A percentile compares a stretch with the other conserved stretches of the same genome.
These are phyloP conservation scores for sunflower (Helianthus annuus) DNA, from an alignment of 129 eudicot species.

Conservation along the genomic window DNA sequence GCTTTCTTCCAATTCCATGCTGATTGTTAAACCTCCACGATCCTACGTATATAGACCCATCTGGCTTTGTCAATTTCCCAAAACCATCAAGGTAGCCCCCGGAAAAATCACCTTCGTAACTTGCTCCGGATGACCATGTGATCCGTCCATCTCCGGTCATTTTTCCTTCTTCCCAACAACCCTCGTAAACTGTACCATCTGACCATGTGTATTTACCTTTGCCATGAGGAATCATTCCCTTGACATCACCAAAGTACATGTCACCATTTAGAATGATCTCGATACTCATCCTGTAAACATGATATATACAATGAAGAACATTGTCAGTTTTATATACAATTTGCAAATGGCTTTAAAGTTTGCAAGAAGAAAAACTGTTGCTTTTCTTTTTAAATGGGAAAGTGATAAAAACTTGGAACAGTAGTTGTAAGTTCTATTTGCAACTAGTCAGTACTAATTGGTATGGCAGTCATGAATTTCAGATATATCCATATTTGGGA, in stretches of 20 bases:
- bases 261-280: slow-evolving; percentile 67
- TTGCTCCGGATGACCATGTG: slow-evolving; percentile 67
- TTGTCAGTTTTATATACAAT: slow-evolving; percentile 11
- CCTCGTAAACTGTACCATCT: slow-evolving; percentile 82
- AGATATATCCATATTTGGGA: not conserved
- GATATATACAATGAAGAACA: slow-evolving; percentile 17
- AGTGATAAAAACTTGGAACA: not conserved
- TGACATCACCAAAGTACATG: slow-evolving; percentile 60
- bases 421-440: not conserved
- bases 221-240: slow-evolving; percentile 74
- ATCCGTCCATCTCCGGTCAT: slow-evolving; percentile 83
- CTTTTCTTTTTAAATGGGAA: not conserved
- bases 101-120: slow-evolving; percentile 91
- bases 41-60: slow-evolving; percentile 78
- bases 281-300: slow-evolving; percentile 47
- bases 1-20: slow-evolving; percentile 84
- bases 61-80: slow-evolving; percentile 57
- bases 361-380: slow-evolving; percentile 8
- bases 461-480: not conserved
- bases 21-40: slow-evolving; percentile 81
- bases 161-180: slow-evolving; percentile 95
- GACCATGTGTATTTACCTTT: slow-evolving; percentile 85
- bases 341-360: slow-evolving; percentile 8
- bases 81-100: slow-evolving; percentile 89
- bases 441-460: not conserved